phyloP scores from a whole-genome alignment of 176 grass and related monocot genomes.

The Calamus simplicifolius region DNA sequence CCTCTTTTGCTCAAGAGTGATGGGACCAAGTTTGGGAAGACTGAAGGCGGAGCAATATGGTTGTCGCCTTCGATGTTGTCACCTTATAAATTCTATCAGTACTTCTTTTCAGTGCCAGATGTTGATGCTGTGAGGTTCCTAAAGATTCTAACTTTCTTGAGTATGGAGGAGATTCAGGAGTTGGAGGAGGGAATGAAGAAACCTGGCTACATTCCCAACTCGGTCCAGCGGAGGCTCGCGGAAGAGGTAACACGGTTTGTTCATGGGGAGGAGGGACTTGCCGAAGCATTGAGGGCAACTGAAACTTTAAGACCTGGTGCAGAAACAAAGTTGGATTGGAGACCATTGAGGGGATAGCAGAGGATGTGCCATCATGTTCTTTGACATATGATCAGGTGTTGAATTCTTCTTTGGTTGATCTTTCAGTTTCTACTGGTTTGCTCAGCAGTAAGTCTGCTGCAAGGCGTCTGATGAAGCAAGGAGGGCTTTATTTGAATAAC shows the following conservation, averaged over 20 bases:
- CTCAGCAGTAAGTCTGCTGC: conserved; percentile 60
- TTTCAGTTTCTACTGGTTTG: conserved; percentile 70
- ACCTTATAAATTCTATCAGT: conserved; percentile 82
- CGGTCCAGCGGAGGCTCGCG: conserved; percentile 63
- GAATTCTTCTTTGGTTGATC: conserved; percentile 78
- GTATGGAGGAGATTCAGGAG: conserved; percentile 69
- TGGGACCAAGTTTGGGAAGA: conserved; percentile 84
- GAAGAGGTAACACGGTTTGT: conserved; percentile 93
- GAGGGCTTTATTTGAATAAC: conserved; percentile 88
- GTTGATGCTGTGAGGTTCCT: conserved; percentile 71
- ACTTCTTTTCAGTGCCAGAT: conserved; percentile 77
- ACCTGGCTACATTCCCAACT: conserved; percentile 62
- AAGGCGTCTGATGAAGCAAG: conserved; percentile 76
- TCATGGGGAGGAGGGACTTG: conserved; percentile 72
- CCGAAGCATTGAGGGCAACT: conserved; percentile 76
- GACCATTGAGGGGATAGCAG: conserved; percentile 80
- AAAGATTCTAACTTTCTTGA: conserved; percentile 74
- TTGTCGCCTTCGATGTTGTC: conserved; percentile 66
- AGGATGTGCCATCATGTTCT: conserved; percentile 70
- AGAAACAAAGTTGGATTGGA: conserved; percentile 57
- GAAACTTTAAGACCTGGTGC: conserved; percentile 72
- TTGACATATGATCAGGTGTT: conserved; percentile 67
- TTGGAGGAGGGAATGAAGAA: conserved; percentile 77
- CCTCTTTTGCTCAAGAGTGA: conserved; percentile 85
- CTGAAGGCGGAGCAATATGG: conserved; percentile 85